These are phyloP conservation scores for Fusarium buxicola DNA, from an alignment of 2,329 filamentous ascomycete genomes.

Conservation along the genomic window DNA sequence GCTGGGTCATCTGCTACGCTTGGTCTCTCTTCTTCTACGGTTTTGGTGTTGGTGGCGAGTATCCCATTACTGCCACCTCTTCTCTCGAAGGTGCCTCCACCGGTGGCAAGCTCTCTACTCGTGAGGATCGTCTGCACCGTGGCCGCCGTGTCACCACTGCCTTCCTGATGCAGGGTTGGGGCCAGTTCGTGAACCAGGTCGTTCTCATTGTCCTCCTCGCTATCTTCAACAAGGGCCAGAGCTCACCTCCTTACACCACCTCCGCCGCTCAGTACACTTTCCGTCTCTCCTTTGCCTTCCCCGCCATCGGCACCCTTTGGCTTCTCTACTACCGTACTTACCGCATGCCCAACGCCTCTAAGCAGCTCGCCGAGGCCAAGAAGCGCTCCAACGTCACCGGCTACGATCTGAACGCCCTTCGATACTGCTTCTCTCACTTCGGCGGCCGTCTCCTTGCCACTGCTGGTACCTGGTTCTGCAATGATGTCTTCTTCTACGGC, in stretches of 20 bases:
- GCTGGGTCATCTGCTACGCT: constrained; percentile 97
- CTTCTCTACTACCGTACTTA: constrained; percentile 95
- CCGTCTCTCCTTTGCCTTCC: constrained; percentile 91
- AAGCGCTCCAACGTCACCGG: constrained; percentile 88
- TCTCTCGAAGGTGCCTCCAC: constrained; percentile 92
- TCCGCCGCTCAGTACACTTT: constrained; percentile 89
- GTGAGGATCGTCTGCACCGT: constrained; percentile 93
- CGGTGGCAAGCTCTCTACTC: constrained; percentile 88
- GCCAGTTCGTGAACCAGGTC: constrained; percentile 94
- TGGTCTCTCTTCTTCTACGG: constrained; percentile 88
- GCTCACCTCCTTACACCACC: constrained; percentile 80
- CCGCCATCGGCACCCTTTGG: constrained; percentile 91
- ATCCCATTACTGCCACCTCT: constrained; percentile 95
- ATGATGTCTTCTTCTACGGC: constrained; percentile 99
- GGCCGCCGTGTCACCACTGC: constrained; percentile 95
- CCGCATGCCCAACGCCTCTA: constrained; percentile 91
- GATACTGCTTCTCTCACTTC: constrained; percentile 83
- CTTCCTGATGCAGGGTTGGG: constrained; percentile 99
- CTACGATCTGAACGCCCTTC: constrained; percentile 88
- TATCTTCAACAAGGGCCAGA: constrained; percentile 84
- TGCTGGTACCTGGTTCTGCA: constrained; percentile 91
- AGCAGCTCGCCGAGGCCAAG: constrained; percentile 85
- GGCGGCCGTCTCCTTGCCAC: constrained; percentile 89
- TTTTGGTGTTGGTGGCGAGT: constrained; percentile 82
- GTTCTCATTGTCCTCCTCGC: constrained; percentile 87